These are phyloP conservation scores for Posidonia oceanica DNA, from an alignment of 116 monocot genomes.

Conservation along the genomic window DNA sequence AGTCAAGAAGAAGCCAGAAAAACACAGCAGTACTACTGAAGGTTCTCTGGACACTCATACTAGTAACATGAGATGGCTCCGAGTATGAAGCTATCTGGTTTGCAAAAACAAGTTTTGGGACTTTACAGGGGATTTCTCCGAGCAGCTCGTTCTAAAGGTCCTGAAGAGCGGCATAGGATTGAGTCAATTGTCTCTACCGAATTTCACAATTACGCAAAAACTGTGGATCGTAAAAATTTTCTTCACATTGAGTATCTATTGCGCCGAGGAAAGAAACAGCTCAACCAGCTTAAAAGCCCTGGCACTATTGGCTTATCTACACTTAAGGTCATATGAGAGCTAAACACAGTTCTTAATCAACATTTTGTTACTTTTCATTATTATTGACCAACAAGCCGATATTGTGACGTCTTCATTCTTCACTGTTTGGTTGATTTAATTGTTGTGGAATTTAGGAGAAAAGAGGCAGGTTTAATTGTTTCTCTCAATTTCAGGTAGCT, in stretches of 20 bases:
- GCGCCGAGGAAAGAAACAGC: slow-evolving; percentile 75
- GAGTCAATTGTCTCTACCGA: slow-evolving; percentile 56
- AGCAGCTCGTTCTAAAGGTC: slow-evolving; percentile 48
- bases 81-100: slow-evolving; percentile 47
- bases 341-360: no score
- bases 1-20: no score
- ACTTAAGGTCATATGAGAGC: slow-evolving; percentile 18
- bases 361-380: no score
- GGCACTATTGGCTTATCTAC: slow-evolving; percentile 50
- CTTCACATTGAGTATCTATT: slow-evolving; percentile 78
- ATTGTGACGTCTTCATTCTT: no score
- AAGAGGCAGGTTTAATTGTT: no score
- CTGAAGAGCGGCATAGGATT: slow-evolving; percentile 58
- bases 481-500: no score
- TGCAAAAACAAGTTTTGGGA: slow-evolving; percentile 77
- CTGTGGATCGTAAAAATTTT: slow-evolving; percentile 69
- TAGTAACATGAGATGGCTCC: slow-evolving; percentile 12
- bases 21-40: no score
- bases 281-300: slow-evolving; percentile 78
- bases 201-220: slow-evolving; percentile 54
- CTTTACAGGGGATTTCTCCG: slow-evolving; percentile 78
- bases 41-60: no score
- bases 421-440: no score
- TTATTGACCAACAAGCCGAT: no score
- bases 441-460: no score